phyloP scores from a whole-genome alignment of 805 yeast genomes.

The Candida qinlingensis region DNA sequence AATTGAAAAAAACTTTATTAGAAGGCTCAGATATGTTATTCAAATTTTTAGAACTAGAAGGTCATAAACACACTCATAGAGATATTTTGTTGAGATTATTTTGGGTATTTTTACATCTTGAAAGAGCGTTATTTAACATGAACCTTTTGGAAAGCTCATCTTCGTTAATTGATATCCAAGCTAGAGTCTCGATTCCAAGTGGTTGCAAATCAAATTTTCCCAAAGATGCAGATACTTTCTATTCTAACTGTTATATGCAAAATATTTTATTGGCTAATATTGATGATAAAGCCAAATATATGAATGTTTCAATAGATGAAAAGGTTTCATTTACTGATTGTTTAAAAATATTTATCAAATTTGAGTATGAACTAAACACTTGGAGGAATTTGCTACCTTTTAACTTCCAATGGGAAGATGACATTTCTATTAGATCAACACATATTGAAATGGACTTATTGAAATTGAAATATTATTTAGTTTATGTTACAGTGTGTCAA shows the following conservation, averaged over 20 bases:
- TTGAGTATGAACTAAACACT: slow-evolving; percentile 3
- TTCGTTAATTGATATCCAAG: neutral
- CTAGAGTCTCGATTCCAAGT: slow-evolving; percentile 1
- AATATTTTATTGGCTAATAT: slow-evolving; percentile 2
- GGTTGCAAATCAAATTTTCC: slow-evolving; percentile 4
- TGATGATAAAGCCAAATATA: slow-evolving; percentile 3
- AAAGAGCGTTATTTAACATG: slow-evolving; percentile 1
- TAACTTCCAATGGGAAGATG: slow-evolving; percentile 7
- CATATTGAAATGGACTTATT: slow-evolving; percentile 5
- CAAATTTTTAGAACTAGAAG: neutral
- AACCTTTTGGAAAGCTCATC: neutral
- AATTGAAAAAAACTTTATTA: neutral
- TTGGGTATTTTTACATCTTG: slow-evolving; percentile 2
- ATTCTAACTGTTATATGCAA: slow-evolving; percentile 5
- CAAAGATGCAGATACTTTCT: slow-evolving; percentile 4
- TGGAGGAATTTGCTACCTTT: slow-evolving; percentile 4
- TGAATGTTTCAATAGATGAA: neutral
- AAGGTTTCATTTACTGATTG: too few species aligned
- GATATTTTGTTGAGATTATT: slow-evolving; percentile 4
- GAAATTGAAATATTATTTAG: slow-evolving; percentile 1
- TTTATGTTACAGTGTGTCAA: slow-evolving; percentile 4
- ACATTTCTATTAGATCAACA: slow-evolving; percentile 2
- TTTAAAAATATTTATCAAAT: slow-evolving; percentile 1
- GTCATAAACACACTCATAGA: slow-evolving; percentile 1
- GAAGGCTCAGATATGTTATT: slow-evolving; percentile 6